phyloP scores from a whole-genome alignment of 106 monocot species.

The Xerophyta viscosa region DNA sequence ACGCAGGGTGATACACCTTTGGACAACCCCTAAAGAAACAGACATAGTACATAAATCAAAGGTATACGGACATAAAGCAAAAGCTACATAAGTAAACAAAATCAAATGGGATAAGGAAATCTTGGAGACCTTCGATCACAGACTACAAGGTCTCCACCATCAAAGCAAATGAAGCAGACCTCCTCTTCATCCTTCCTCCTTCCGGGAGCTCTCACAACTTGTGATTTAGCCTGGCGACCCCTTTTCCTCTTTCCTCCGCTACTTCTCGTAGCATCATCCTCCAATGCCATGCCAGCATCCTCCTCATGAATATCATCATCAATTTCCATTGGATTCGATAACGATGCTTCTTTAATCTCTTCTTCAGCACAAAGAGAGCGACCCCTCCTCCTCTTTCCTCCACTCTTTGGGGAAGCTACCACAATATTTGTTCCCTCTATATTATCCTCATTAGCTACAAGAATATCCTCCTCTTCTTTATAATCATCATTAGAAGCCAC shows the following conservation, averaged over 20 bases:
- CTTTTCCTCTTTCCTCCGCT: slow-evolving; percentile 51
- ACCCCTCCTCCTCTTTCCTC: not conserved
- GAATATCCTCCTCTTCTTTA: slow-evolving; percentile 6
- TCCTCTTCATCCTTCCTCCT: slow-evolving; percentile 54
- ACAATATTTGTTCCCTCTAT: slow-evolving; percentile 21
- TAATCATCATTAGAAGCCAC: too few relatives aligned
- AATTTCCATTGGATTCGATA: too few relatives aligned
- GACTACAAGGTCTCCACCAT: slow-evolving; percentile 78
- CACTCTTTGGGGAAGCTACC: not conserved
- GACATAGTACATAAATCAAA: not conserved
- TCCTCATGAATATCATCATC: not conserved
- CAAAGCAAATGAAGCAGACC: slow-evolving; percentile 96
- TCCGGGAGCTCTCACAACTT: slow-evolving; percentile 7
- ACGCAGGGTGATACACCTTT: slow-evolving; percentile 69
- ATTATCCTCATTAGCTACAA: not conserved
- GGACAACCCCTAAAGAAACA: slow-evolving; percentile 42
- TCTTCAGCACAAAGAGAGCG: not conserved
- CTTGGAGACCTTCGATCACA: slow-evolving; percentile 69
- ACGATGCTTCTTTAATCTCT: not conserved
- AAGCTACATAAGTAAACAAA: not conserved
- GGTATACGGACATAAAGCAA: not conserved
- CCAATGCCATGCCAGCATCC: not conserved
- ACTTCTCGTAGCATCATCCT: not conserved
- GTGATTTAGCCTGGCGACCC: slow-evolving; percentile 59
- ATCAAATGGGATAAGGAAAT: not conserved